Conservation (phyloP, 2,329 filamentous ascomycete species). For the Colletotrichum gloeosporioides region DNA sequence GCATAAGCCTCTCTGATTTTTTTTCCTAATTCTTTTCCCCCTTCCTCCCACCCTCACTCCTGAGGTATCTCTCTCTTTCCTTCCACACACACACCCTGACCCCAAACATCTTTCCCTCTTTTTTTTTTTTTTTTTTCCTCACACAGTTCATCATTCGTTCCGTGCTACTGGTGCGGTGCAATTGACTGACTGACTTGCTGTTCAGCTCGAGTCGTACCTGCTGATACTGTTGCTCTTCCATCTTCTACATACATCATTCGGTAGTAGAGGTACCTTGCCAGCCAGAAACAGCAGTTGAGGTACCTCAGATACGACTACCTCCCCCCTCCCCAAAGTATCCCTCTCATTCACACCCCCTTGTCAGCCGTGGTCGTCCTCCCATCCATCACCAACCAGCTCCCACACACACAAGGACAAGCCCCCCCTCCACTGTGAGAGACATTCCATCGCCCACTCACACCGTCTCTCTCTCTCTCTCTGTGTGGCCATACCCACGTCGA, state of each 20-base stretch:
- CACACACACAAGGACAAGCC: conserved; percentile 9
- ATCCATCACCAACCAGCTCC: conserved; percentile 13
- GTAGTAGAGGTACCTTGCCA: neutral
- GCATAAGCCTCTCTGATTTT: conserved; percentile 19
- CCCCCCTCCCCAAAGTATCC: neutral
- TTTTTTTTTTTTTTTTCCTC: neutral
- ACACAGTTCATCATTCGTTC: neutral
- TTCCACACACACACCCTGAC: neutral
- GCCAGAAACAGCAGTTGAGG: neutral
- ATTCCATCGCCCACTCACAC: conserved; percentile 12
- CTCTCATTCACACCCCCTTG: neutral
- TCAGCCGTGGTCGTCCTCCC: neutral
- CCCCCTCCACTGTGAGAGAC: conserved; percentile 18
- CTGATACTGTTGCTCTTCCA: neutral
- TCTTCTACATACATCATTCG: neutral
- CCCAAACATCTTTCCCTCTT: neutral
- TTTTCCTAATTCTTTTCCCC: neutral
- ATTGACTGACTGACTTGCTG: neutral
- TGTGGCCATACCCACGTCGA: conserved; percentile 8
- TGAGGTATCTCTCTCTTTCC: neutral
- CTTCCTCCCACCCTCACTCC: neutral
- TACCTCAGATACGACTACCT: conserved; percentile 16
- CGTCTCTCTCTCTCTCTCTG: neutral
- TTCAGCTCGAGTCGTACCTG: neutral
- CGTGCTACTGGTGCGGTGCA: neutral